Percentiles rank a stretch among this genome's conserved stretches.
Evolutionary conservation across 305 asterid species (phyloP).

Genomic region (Nicotiana rustica): DNA sequence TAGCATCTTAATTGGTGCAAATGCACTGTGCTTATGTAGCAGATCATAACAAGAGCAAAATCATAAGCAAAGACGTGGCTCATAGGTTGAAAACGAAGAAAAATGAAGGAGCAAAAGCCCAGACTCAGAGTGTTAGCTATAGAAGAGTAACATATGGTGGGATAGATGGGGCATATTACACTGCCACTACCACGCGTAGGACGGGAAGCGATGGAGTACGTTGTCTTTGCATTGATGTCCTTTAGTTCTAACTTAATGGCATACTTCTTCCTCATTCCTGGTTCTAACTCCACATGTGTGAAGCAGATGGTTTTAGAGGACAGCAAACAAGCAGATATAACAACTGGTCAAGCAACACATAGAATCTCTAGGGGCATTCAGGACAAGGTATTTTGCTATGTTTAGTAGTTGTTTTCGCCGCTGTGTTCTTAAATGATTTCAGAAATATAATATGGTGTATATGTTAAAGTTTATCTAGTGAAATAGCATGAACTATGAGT

Average conservation of each 20-base stretch:
- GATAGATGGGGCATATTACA: conserved; percentile 69
- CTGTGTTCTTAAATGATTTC: neutral
- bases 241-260: too few relatives aligned
- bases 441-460: neutral
- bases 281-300: conserved; percentile 25
- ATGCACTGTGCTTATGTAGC: conserved; percentile 19
- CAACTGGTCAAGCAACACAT: conserved; percentile 90
- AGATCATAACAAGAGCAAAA: conserved; percentile 48
- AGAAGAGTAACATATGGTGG: conserved; percentile 88
- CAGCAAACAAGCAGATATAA: conserved; percentile 75
- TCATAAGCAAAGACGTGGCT: conserved; percentile 41
- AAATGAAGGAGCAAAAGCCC: conserved; percentile 40
- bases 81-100: conserved; percentile 35
- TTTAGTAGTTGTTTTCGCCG: too few relatives aligned
- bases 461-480: too few relatives aligned
- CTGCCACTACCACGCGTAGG: conserved; percentile 63
- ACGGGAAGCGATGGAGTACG: conserved; percentile 74
- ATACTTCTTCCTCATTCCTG: neutral
- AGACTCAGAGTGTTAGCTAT: conserved; percentile 54
- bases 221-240: neutral
- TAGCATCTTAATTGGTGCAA: neutral
- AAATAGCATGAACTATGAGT: too few relatives aligned
- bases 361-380: conserved; percentile 82
- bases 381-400: conserved; percentile 61
- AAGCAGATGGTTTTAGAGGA: conserved; percentile 75